These are phyloP conservation scores for Ophiocordyceps camponoti-saundersi DNA, from an alignment of 2,329 filamentous ascomycete species.

Conservation along the genomic window DNA sequence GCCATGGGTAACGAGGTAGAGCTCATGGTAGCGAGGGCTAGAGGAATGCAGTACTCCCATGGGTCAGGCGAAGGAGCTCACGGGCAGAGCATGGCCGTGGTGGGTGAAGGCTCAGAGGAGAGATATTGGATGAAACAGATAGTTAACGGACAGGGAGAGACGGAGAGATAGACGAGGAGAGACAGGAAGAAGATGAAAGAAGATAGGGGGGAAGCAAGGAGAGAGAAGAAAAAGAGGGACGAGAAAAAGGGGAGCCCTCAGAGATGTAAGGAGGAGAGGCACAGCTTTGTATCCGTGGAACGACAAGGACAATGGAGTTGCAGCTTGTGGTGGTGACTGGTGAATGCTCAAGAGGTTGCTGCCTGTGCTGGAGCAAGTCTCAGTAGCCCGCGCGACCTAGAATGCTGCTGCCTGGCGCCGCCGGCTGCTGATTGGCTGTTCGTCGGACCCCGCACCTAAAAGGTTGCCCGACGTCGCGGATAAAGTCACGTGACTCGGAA, in stretches of 20 bases:
- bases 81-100: neutral
- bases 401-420: slow-evolving; percentile 6
- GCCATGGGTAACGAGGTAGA: slow-evolving; percentile 28
- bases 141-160: neutral
- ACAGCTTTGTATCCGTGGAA: neutral
- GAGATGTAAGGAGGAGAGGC: neutral
- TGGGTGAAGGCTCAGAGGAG: neutral
- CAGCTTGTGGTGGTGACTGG: neutral
- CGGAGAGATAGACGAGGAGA: neutral
- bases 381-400: neutral
- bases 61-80: neutral
- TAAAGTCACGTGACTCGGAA: neutral
- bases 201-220: neutral
- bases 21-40: slow-evolving; percentile 21
- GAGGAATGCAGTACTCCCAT: neutral
- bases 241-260: neutral
- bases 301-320: neutral
- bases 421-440: neutral
- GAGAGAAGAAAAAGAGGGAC: neutral
- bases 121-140: neutral
- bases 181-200: neutral
- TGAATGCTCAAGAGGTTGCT: neutral
- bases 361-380: neutral
- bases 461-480: neutral
- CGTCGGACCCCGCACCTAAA: neutral